A percentile compares a stretch with the other conserved stretches of the same genome.
These are phyloP conservation scores for Capronia americana DNA, from an alignment of 2,329 filamentous ascomycete species.

Conservation along the genomic window DNA sequence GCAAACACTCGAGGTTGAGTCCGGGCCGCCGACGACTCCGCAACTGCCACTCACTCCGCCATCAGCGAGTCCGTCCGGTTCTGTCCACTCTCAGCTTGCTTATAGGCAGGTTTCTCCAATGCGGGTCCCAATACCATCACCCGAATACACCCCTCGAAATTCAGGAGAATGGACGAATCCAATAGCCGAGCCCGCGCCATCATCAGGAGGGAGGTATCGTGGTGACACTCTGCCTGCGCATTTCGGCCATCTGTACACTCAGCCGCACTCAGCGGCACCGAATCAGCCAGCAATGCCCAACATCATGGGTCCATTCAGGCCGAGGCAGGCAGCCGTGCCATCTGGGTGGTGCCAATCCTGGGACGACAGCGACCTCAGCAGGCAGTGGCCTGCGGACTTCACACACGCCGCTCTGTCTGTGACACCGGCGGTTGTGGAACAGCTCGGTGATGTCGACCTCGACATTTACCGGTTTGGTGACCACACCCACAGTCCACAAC, in stretches of 20 bases:
- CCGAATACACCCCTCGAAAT: constrained; percentile 20
- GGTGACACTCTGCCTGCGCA: constrained; percentile 1
- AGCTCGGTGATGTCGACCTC: constrained; percentile 19
- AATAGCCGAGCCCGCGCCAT: neutral
- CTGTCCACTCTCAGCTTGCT: constrained; percentile 6
- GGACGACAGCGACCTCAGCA: constrained; percentile 13
- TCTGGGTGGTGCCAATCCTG: constrained; percentile 11
- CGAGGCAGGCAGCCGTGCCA: neutral
- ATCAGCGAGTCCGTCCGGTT: constrained; percentile 15
- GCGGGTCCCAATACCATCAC: constrained; percentile 20
- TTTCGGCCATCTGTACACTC: neutral
- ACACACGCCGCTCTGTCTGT: constrained; percentile 19
- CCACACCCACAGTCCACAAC: constrained; percentile 21
- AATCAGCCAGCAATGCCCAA: constrained; percentile 21
- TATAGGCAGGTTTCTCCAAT: constrained; percentile 16
- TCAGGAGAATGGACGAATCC: constrained; percentile 5
- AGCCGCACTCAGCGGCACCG: neutral
- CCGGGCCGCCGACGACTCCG: neutral
- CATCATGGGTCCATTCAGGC: constrained; percentile 19
- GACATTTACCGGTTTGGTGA: constrained; percentile 19
- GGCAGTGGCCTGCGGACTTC: constrained; percentile 20
- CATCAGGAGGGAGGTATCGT: neutral
- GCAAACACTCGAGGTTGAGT: neutral
- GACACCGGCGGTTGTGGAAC: constrained; percentile 22
- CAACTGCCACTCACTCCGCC: constrained; percentile 19